Base-by-base conservation (phyloP, 768 basidiomycete species). In the Tulasnella sp. region DNA sequence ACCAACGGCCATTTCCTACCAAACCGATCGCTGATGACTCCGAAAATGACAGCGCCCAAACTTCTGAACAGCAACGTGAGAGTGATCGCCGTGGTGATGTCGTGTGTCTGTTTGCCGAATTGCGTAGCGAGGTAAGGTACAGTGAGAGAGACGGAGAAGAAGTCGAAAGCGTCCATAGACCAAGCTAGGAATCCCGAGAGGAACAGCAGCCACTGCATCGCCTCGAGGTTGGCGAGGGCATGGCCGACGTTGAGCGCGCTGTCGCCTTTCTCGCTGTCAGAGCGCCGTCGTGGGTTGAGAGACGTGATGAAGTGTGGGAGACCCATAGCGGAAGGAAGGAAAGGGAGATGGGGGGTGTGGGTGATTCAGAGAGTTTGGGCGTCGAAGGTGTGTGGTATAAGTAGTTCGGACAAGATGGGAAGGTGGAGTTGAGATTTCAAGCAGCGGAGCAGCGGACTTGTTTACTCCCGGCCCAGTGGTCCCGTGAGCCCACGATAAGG, bases 1-100 rank as follows among this genome's bases (percentile, higher is more conserved):
- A 96, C 87, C 5, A 95, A 83, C 4, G 94, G 94, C 94, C 94
- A 98, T 83, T 95, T 96, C 35, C 95, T 86, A 4, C 95, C 95
- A 78, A 83, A 96, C 3, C 95, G 87, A 79, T 97, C 95, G 1
- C 90, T 91, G n/a, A 90, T 76, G 22, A 72, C 22, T 37, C 63
- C 74, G 39, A 76, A 74, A 19, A 74, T 66, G 52, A 75, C 42
- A 2, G 79, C 80, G 1, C 82, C 81, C 67, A 86, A 81, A 5
- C 91, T 90, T 73, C 95, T 87, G 83, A 98, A 90, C n/a, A 98
- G 86, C 1, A 98, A 84, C 0, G 95, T 97, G 65, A 97, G 84
- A 6, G 95, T 97, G 78, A 98, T 95, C 5, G 92, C 86, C 22
- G 89, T 88, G 64, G 92, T 91, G 19, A 74, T 65, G 32, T 71